Evolutionary conservation across 139 green algal genomes (phyloP), one percentile per base, ranked within the genome.

Genomic region (Monoraphidium neglectum): DNA sequence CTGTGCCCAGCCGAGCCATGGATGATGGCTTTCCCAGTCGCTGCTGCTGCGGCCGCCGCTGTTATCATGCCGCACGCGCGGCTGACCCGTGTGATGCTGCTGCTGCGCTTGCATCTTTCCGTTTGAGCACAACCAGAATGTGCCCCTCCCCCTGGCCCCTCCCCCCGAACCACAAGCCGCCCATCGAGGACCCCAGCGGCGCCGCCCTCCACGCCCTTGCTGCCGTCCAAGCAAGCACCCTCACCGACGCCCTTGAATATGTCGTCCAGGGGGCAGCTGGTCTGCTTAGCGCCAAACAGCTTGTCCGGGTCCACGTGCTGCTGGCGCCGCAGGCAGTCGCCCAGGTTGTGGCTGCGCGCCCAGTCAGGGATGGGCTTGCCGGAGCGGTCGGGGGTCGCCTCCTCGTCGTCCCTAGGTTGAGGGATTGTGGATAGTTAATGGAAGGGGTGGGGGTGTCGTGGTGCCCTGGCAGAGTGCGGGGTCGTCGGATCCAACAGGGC

Each of bases 291-390:
- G 2, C 74, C 78, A 77, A 95, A 96, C 40, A 96, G 84, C 51
- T 85, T 83, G 74, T 95, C 90, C 1, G 90, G 86, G 77, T 96
- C 88, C 46, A 87, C 59, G 5, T 70, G 66, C n/a, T 74, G 66
- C 82, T 93, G 90, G 28, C 46, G 46, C 21, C 51, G 30, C 33
- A 96, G 81, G 59, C 86, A 80, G 62, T 74, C 57, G 13, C 70
- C 24, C 70, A 96, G 80, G 30, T 46, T 46, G 2, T 72, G 67
- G 23, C 73, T 73, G 2, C 75, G 54, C 1, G 91, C 92, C 92
- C 92, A 96, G 2, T 90, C 87, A 0, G 92, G 92, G 36, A 96
- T 70, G 30, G 84, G 83, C 84, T 96, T 96, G 53, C 76, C 79
- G 26, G 71, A 38, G 63, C 71, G 59, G 40, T 68, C 53, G 16